Evolutionary conservation across 2,329 filamentous ascomycete species (phyloP).

Genomic region (Colletotrichum magnum): DNA sequence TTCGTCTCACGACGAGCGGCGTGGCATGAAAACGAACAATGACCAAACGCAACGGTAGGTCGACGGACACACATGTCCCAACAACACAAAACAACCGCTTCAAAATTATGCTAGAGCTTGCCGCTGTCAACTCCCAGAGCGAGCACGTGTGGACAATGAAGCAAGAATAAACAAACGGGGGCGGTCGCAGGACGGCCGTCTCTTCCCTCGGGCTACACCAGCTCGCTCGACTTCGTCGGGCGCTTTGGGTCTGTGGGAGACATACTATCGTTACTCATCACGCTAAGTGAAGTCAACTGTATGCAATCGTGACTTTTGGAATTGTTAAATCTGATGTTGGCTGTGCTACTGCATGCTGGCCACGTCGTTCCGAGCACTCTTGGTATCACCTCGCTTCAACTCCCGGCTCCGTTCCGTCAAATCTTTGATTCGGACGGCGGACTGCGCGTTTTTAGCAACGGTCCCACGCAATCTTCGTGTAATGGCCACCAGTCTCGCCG

Average conservation of each 20-base stretch:
- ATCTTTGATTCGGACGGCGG: conserved; percentile 51
- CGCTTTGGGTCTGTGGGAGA: conserved; percentile 46
- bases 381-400: background rate
- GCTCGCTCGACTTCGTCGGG: conserved; percentile 43
- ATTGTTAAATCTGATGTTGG: conserved; percentile 45
- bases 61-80: background rate
- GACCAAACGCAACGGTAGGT: background rate
- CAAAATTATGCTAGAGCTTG: conserved; percentile 77
- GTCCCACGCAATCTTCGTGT: no score
- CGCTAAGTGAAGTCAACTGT: background rate
- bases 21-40: no score
- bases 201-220: conserved; percentile 40
- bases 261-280: conserved; percentile 27
- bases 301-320: background rate
- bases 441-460: conserved; percentile 40
- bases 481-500: no score
- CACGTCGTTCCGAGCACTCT: background rate
- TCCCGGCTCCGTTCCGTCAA: conserved; percentile 38
- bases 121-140: conserved; percentile 68
- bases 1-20: background rate
- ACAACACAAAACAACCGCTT: conserved; percentile 58
- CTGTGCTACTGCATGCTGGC: conserved; percentile 31
- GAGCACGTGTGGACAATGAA: conserved; percentile 80
- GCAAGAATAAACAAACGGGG: conserved; percentile 65
- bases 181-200: conserved; percentile 46